Base-by-base conservation (phyloP, 306 rosid genomes). In the Gillenia trifoliata region DNA sequence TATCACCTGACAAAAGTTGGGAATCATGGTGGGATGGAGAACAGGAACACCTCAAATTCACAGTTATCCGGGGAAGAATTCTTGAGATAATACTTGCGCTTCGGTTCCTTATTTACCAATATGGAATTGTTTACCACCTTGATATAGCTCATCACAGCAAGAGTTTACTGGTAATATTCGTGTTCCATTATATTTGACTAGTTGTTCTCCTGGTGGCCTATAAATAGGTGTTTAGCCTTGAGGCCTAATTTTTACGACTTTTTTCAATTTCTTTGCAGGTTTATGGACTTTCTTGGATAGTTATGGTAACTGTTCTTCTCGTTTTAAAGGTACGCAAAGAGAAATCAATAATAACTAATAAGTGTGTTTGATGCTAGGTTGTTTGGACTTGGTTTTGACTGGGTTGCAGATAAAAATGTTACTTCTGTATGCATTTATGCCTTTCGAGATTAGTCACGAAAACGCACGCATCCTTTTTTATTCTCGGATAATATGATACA, bases 11-110 rank as follows among this genome's bases (percentile, higher is more conserved):
- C 49, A 92, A 87, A 86, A 90, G 97, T 78, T 94, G 99, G 99
- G 99, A 92, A 80, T 90, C 96, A 54, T 94, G 98, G 99, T 87
- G 99, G 99, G 92, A 90, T 77, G 93, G 79, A 82, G 99, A 94
- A 82, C 91, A 92, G 74, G 98, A 90, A 38, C 95, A 92, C 90
- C 80, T 94, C 31, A 94, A 90, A 88, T 63, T 83, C 87, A 90
- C 96, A 34, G 83, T 82, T 71, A 57, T 85, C 62, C 81, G 95
- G 65, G 99, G 99, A 22, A 88, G 89, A 87, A 64, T 87, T 75
- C 80, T 94, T 13, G 99, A 91, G 88, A 90, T 92, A 70, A 17
- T 90, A 66, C 96, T 94, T 62, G 85, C 96, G 33, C 81, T 73
- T 73, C 99, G 97, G 77, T 94, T 94, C 89, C 89, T 94, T 52